Percentiles rank a stretch among this genome's conserved stretches.
Evolutionary conservation across 148 eudicot genomes (phyloP).

Genomic region (Amaranthus palmeri): DNA sequence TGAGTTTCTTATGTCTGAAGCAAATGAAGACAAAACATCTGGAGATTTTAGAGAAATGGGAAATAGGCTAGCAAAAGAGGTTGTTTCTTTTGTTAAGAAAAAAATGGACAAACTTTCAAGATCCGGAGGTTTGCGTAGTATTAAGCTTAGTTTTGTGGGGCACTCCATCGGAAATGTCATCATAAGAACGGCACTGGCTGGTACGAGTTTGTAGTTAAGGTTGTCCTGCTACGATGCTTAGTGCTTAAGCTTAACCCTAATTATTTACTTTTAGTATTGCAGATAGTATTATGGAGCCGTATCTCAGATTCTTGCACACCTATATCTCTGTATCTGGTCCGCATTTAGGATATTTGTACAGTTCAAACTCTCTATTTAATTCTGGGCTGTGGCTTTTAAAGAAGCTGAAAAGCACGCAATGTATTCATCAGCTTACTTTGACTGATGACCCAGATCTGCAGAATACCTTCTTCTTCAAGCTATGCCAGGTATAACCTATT

Average conservation of each 20-base stretch:
- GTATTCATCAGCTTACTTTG: constrained; percentile 92
- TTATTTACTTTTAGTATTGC: constrained; percentile 36
- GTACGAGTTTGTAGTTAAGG: constrained; percentile 35
- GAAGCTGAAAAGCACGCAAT: constrained; percentile 84
- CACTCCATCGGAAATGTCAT: constrained; percentile 98
- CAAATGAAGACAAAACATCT: constrained; percentile 91
- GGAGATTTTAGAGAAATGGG: constrained; percentile 99
- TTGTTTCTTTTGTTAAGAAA: constrained; percentile 66
- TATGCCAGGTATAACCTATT: constrained; percentile 53
- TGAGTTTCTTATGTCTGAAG: constrained; percentile 92
- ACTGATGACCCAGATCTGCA: constrained; percentile 83
- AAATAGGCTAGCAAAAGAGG: constrained; percentile 80
- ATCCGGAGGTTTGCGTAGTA: constrained; percentile 57
- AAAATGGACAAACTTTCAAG: constrained; percentile 84
- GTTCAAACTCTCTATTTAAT: constrained; percentile 90
- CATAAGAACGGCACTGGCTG: constrained; percentile 86
- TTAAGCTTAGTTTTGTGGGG: constrained; percentile 96
- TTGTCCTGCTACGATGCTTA: constrained; percentile 6
- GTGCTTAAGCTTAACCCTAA: constrained; percentile 27
- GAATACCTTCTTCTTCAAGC: constrained; percentile 84
- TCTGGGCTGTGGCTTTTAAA: constrained; percentile 95
- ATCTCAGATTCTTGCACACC: constrained; percentile 73
- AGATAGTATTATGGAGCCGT: constrained; percentile 91
- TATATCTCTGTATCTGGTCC: constrained; percentile 95
- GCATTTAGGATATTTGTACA: constrained; percentile 93